phyloP scores from a whole-genome alignment of 2,329 filamentous ascomycete species.

The Phialophora verrucosa region DNA sequence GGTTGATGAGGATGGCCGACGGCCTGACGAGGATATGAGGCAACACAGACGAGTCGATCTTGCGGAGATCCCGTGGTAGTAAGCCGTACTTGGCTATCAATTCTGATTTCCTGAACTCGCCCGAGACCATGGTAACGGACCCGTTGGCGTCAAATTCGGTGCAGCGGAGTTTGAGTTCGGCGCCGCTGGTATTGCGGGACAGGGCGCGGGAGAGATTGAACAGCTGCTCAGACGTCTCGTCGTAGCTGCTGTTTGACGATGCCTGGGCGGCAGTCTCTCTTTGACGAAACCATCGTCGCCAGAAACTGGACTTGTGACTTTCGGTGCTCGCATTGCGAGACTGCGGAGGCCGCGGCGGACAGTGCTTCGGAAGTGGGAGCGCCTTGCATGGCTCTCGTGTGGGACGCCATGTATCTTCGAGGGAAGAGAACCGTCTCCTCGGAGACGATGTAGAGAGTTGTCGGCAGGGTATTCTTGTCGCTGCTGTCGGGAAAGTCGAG shows the following conservation, averaged over 20 bases:
- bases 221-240: constrained; percentile 62
- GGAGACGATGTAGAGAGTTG: constrained; percentile 27
- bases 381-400: constrained; percentile 35
- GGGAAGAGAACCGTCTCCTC: constrained; percentile 16
- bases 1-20: constrained; percentile 90
- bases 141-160: constrained; percentile 94
- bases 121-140: constrained; percentile 88
- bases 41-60: constrained; percentile 94
- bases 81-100: constrained; percentile 82
- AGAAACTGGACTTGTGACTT: constrained; percentile 33
- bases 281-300: constrained; percentile 32
- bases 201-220: constrained; percentile 71
- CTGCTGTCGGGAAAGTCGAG: constrained; percentile 4
- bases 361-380: constrained; percentile 32
- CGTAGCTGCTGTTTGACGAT: constrained; percentile 31
- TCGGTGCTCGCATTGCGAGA: constrained; percentile 33
- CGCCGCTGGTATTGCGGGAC: constrained; percentile 63
- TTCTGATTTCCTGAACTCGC: constrained; percentile 97
- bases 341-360: constrained; percentile 29
- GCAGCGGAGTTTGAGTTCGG: constrained; percentile 83
- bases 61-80: constrained; percentile 92
- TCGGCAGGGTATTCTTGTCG: constrained; percentile 29
- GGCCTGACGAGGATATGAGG: constrained; percentile 94
- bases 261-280: constrained; percentile 22
- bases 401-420: constrained; percentile 34